Evolutionary conservation across 1,284 basidiomycete species (phyloP).

Genomic region (Pterulicium gracile): DNA sequence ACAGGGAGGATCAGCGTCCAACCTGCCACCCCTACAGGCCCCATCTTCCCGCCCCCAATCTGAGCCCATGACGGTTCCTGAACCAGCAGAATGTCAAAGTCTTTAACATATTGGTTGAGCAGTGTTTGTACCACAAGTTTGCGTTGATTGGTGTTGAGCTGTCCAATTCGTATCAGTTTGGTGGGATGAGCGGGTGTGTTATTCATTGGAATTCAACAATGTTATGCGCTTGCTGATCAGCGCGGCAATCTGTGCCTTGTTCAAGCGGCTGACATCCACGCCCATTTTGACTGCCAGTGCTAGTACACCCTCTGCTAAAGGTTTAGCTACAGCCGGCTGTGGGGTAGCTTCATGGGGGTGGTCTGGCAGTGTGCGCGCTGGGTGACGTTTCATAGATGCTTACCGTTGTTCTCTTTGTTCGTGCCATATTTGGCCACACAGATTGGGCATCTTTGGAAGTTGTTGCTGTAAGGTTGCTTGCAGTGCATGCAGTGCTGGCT

Average conservation of each 20-base stretch:
- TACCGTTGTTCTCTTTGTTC: neutral
- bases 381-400: neutral
- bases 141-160: conserved; percentile 14
- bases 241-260: conserved; percentile 1
- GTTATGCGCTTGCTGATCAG: neutral
- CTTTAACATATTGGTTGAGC: conserved; percentile 10
- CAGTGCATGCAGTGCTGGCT: conserved; percentile 8
- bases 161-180: conserved; percentile 12
- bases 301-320: too few species aligned
- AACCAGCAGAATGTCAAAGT: conserved; percentile 16
- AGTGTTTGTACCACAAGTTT: conserved; percentile 10
- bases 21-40: conserved; percentile 10
- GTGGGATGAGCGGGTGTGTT: conserved; percentile 2
- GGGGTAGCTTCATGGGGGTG: neutral
- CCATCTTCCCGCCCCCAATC: conserved; percentile 12
- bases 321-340: neutral
- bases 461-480: neutral
- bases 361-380: neutral
- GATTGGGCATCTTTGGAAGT: neutral
- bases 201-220: neutral
- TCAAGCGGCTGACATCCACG: conserved; percentile 1
- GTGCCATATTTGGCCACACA: neutral
- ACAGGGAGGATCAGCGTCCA: conserved; percentile 15
- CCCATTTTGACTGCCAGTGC: neutral
- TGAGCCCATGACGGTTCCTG: conserved; percentile 17